phyloP scores from a whole-genome alignment of 768 basidiomycete genomes.

The Albatrellus ellisii region DNA sequence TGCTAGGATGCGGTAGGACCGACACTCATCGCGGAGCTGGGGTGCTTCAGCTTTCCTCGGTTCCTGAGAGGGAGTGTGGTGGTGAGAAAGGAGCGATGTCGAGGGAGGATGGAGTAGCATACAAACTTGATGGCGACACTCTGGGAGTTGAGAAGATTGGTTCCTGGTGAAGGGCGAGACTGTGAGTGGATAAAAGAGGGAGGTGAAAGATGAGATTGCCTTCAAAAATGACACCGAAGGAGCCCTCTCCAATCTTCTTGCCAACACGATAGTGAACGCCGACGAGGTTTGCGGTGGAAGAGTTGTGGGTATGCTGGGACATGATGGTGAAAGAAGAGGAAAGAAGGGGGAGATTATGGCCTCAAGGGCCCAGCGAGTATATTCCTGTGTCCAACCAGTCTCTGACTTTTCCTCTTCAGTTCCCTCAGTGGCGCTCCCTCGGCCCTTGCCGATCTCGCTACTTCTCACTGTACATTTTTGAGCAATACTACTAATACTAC shows the following conservation, averaged over 20 bases:
- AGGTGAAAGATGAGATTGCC: constrained; percentile 28
- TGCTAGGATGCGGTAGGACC: constrained; percentile 84
- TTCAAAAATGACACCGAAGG: constrained; percentile 93
- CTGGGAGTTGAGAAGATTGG: constrained; percentile 95
- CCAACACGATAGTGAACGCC: constrained; percentile 97
- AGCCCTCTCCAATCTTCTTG: constrained; percentile 98
- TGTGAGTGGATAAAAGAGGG: constrained; percentile 3
- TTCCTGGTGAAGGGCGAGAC: constrained; percentile 38
- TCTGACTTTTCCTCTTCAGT: too few species aligned
- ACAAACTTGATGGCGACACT: constrained; percentile 99
- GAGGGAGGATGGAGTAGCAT: constrained; percentile 22
- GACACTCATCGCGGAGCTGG: constrained; percentile 95
- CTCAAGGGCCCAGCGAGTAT: constrained; percentile 1
- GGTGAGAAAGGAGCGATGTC: not conserved
- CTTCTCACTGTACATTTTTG: too few species aligned
- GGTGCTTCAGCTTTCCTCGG: constrained; percentile 93
- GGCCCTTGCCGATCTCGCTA: too few species aligned
- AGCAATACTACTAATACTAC: too few species aligned
- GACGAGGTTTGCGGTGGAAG: constrained; percentile 65
- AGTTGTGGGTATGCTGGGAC: constrained; percentile 31
- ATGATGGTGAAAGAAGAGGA: constrained; percentile 14
- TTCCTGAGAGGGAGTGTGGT: constrained; percentile 38
- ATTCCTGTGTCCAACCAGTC: constrained; percentile 6
- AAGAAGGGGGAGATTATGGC: constrained; percentile 4
- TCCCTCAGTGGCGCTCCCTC: too few species aligned